Conservation (phyloP, 2,329 filamentous ascomycete genomes). For the Calonectria montana region DNA sequence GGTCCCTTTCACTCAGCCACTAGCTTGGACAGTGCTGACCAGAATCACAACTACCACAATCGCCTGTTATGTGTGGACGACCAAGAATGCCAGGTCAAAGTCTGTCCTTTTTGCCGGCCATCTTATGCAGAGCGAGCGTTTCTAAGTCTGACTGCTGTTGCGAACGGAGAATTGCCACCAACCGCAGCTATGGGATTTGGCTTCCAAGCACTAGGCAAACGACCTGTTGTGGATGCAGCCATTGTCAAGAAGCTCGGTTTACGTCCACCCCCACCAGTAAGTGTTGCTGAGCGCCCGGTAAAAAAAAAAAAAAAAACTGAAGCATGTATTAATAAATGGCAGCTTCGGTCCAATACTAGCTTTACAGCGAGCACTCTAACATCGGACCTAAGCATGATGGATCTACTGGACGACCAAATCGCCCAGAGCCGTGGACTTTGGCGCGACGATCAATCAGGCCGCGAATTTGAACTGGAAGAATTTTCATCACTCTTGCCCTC, state of each 20-base stretch:
- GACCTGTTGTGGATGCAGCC: conserved; percentile 57
- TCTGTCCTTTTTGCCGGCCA: conserved; percentile 63
- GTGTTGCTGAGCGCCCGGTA: conserved; percentile 1
- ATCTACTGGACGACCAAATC: conserved; percentile 44
- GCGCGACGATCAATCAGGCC: conserved; percentile 4
- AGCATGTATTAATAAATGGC: not conserved
- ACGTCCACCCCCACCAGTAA: conserved; percentile 51
- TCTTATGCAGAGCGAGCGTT: conserved; percentile 56
- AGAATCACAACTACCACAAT: conserved; percentile 39
- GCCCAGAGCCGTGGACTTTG: conserved; percentile 28
- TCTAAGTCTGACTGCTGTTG: conserved; percentile 62
- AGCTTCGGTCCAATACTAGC: conserved; percentile 20
- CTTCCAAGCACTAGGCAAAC: conserved; percentile 56
- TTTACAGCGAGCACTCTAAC: conserved; percentile 21
- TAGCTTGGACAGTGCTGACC: conserved; percentile 27
- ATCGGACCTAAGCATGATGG: conserved; percentile 37
- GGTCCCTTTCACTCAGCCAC: conserved; percentile 27
- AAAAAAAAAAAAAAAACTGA: no score
- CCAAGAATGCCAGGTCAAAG: conserved; percentile 62
- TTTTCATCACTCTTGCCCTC: not conserved
- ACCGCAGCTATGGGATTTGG: conserved; percentile 64
- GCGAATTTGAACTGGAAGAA: conserved; percentile 19
- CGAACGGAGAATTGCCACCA: conserved; percentile 61
- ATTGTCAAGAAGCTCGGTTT: conserved; percentile 55
- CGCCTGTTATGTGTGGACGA: conserved; percentile 52